These are phyloP conservation scores for Alternaria sp. DNA, from an alignment of 2,329 filamentous ascomycete genomes.

Conservation along the genomic window DNA sequence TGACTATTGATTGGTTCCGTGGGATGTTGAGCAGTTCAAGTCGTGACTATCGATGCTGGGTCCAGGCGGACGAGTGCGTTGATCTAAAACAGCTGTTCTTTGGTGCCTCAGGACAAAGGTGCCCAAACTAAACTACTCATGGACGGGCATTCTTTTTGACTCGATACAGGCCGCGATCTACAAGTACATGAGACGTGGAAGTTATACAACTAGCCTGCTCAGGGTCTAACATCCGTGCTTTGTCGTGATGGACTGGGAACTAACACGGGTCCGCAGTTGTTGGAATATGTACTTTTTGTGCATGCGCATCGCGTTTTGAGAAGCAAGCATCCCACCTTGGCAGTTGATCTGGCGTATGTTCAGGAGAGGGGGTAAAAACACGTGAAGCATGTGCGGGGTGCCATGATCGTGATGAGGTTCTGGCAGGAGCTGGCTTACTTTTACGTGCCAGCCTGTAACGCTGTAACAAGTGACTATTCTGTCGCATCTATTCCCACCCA, in stretches of 20 bases:
- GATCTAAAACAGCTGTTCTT: neutral
- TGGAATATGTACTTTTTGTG: conserved; percentile 12
- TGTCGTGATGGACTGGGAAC: neutral
- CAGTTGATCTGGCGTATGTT: neutral
- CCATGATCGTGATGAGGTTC: neutral
- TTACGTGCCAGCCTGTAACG: conserved; percentile 5
- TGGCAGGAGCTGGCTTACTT: neutral
- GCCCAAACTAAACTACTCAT: neutral
- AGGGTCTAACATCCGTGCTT: conserved; percentile 5
- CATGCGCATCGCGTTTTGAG: neutral
- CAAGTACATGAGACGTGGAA: conserved; percentile 4
- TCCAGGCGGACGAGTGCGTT: neutral
- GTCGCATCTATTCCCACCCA: too few relatives aligned
- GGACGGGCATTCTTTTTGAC: conserved; percentile 2
- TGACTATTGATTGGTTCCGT: neutral
- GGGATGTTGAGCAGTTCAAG: neutral
- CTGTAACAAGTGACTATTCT: too few relatives aligned
- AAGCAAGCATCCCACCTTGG: conserved; percentile 11
- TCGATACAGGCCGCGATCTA: conserved; percentile 1
- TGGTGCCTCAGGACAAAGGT: neutral
- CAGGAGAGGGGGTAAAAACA: neutral
- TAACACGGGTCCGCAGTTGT: conserved; percentile 5
- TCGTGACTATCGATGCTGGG: neutral
- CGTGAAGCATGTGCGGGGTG: neutral
- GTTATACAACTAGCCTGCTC: neutral